Evolutionary conservation across 2,329 filamentous ascomycete genomes (phyloP), one percentile per base, ranked within the genome.

Genomic region (Sordariomycetes sp.): DNA sequence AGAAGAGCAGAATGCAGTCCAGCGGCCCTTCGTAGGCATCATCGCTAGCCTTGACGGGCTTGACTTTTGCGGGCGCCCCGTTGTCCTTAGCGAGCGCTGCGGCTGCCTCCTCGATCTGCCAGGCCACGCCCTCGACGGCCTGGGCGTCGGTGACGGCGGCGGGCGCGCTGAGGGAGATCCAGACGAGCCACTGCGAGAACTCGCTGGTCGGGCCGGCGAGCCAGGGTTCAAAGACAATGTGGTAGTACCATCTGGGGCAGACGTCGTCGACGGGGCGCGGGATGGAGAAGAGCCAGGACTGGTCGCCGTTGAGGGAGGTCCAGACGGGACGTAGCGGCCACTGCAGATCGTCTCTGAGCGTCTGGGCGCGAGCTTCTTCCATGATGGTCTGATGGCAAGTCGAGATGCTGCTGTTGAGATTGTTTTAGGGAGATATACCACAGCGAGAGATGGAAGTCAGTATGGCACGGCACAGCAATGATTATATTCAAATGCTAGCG

Each of bases 151-250:
- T n/a, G 4, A 32, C 10, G 11, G 30, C 30, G 7, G 30, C 4
- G 11, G 11, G 8, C 11, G 18, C 11, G 6, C 9, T 11, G 9
- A 21, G 17, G 9, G 30, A 15, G 9, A 53, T 43, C 7, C 44
- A 34, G 11, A 50, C 34, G 11, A 53, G 21, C 46, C 47, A 53
- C 3, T 37, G 37, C 2, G 34, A 29, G 2, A 45, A 6, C 4
- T 46, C 34, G 12, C 33, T 41, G 1, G 45, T 37, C 2, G 50
- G 38, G 3, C 53, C 53, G 6, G 40, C 40, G 7, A 58, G 46
- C 54, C 54, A 58, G 1, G 55, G 53, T 11, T 58, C 55, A 11
- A 46, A 46, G 9, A 51, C 49, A 6, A 58, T 33, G 26, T 58
- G 55, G 32, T 47, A 56, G 38, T 47, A 58, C 2, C 35, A 40